These are phyloP conservation scores for Paspalum vaginatum DNA, from an alignment of 176 grass and related monocot species.

Conservation along the genomic window DNA sequence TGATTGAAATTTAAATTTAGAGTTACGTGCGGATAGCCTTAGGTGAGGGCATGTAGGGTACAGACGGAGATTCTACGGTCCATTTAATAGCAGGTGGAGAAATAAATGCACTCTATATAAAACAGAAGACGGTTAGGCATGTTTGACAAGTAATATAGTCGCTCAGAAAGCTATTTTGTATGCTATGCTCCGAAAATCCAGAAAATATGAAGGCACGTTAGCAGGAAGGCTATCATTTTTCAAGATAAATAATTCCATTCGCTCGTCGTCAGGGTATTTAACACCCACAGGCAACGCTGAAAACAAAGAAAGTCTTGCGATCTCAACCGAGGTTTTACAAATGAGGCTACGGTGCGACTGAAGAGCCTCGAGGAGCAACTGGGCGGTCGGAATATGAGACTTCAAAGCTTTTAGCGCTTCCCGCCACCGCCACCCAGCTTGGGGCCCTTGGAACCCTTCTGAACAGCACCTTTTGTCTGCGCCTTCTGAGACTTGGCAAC, in stretches of 20 bases:
- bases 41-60: too few species aligned
- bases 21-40: too few species aligned
- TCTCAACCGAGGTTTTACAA: slow-evolving; percentile 21
- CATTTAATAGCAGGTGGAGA: too few species aligned
- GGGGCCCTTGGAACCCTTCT: slow-evolving; percentile 49
- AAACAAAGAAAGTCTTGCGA: slow-evolving; percentile 14
- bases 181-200: too few species aligned
- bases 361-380: not conserved
- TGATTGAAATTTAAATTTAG: too few species aligned
- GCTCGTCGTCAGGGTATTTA: not conserved
- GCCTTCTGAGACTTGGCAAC: slow-evolving; percentile 42
- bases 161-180: too few species aligned
- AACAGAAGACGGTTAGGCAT: too few species aligned
- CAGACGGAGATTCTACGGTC: too few species aligned
- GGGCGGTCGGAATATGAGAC: not conserved
- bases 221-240: not conserved
- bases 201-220: too few species aligned
- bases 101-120: too few species aligned
- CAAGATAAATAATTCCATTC: not conserved
- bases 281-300: not conserved
- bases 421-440: slow-evolving; percentile 52
- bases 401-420: slow-evolving; percentile 35
- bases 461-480: slow-evolving; percentile 27
- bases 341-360: not conserved
- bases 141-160: too few species aligned